Evolutionary conservation across 768 basidiomycete species (phyloP), one percentile per base, ranked within the genome.

Genomic region (Podaxis pistillaris): DNA sequence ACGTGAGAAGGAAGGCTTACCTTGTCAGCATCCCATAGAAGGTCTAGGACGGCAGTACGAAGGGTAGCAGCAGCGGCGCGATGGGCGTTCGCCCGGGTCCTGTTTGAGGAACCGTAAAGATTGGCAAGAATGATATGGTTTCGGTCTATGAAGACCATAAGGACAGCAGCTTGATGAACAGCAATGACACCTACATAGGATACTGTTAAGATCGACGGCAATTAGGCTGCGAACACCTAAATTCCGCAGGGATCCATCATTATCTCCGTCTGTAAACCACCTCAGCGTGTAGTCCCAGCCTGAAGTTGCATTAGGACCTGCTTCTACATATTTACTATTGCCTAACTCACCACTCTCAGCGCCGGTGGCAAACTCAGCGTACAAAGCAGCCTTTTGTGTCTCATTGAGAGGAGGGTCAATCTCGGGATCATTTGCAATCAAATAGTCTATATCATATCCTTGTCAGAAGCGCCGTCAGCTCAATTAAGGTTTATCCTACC

Each of bases 351-450:
- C 93, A 11, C 84, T 85, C 76, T 98, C 96, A 0, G 94, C 96
- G 38, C 93, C 94, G 58, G 83, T 85, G 0, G 96, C 96, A 22
- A 98, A 83, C 70, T 97, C 92, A 5, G 90, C 83, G 68, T 95
- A 97, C n/a, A 98, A 70, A 0, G 78, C 83, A 0, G 82, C 81
- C 46, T 81, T 79, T 69, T 88, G 75, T 1, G 81, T 74, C 28
- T 85, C 87, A 58, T 85, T 90, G 58, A 93, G 74, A 7, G 85
- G 74, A 1, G 85, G 79, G 22, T 73, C 72, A 22, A 84, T 70
- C 0, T 76, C 76, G 1, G 88, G 84, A 59, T 86, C 89, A 62
- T 93, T 85, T n/a, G 84, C 89, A 0, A 91, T 93, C 15, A 75
- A 67, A 67, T 93, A 96, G 75, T 97, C 96, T 83, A 78, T 22